These are phyloP conservation scores for Fomitopsis palustris DNA, from an alignment of 1,284 basidiomycete genomes.

Conservation along the genomic window DNA sequence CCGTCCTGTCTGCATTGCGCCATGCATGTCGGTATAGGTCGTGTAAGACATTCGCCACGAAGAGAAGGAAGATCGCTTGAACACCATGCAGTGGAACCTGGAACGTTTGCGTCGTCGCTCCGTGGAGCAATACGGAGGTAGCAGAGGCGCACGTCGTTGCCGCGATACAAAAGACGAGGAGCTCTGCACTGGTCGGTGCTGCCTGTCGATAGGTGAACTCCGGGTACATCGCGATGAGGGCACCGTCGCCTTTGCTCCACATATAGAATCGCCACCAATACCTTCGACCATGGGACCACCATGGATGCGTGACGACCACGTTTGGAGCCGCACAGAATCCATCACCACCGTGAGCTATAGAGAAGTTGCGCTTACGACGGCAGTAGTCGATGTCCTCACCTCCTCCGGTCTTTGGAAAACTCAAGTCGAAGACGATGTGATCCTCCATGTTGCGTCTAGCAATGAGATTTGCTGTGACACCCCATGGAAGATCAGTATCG, in stretches of 20 bases:
- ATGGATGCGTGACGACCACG: constrained; percentile 50
- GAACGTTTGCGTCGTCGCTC: constrained; percentile 3
- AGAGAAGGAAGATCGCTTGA: constrained; percentile 25
- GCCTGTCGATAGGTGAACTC: constrained; percentile 41
- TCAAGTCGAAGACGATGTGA: constrained; percentile 39
- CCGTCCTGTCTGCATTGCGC: constrained; percentile 33
- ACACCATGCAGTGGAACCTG: constrained; percentile 16
- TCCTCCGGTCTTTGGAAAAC: constrained; percentile 60
- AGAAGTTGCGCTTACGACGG: constrained; percentile 41
- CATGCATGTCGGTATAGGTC: constrained; percentile 47
- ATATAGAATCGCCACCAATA: constrained; percentile 54
- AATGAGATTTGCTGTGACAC: constrained; percentile 58
- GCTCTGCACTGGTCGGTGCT: constrained; percentile 49
- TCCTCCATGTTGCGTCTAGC: constrained; percentile 43
- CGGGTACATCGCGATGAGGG: constrained; percentile 45
- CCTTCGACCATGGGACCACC: constrained; percentile 48
- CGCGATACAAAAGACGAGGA: constrained; percentile 30
- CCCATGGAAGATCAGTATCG: constrained; percentile 51
- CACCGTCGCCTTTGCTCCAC: constrained; percentile 58
- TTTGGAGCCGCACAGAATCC: constrained; percentile 48
- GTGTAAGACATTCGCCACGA: constrained; percentile 42
- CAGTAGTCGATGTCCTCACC: constrained; percentile 65
- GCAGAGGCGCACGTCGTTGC: constrained; percentile 12
- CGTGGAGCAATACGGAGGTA: constrained; percentile 12
- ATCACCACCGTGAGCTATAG: constrained; percentile 31